These are phyloP conservation scores for Naumovozyma dairenensis DNA, from an alignment of 805 yeast genomes.

Conservation along the genomic window DNA sequence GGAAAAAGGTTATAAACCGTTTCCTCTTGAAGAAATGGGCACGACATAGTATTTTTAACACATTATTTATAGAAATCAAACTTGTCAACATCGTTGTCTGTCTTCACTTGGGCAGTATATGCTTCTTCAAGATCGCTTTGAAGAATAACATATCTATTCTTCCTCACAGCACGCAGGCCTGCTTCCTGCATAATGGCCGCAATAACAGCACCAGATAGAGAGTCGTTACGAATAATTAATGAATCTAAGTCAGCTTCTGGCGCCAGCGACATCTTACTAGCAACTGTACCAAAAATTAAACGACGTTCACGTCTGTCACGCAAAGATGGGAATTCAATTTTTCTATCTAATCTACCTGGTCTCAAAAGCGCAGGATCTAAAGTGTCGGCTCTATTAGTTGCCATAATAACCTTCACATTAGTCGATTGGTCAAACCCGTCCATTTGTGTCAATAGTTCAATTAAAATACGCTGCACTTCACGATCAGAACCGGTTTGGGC, in stretches of 20 bases:
- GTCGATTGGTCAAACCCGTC: slow-evolving; percentile 97
- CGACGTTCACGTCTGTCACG: slow-evolving; percentile 98
- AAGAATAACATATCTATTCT: slow-evolving; percentile 91
- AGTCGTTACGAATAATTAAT: slow-evolving; percentile 89
- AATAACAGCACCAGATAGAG: slow-evolving; percentile 92
- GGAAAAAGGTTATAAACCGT: no score
- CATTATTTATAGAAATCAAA: slow-evolving; percentile 89
- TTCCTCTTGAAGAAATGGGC: no score
- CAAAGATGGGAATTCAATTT: slow-evolving; percentile 92
- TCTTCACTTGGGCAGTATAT: slow-evolving; percentile 90
- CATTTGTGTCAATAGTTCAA: slow-evolving; percentile 95
- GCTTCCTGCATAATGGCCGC: slow-evolving; percentile 99
- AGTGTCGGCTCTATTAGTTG: slow-evolving; percentile 98
- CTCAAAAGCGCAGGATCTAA: slow-evolving; percentile 96
- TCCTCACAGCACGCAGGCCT: slow-evolving; percentile 95
- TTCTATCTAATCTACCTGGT: slow-evolving; percentile 97
- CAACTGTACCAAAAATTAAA: slow-evolving; percentile 88
- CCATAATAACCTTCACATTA: slow-evolving; percentile 97
- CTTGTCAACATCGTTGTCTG: slow-evolving; percentile 91
- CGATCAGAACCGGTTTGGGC: slow-evolving; percentile 99
- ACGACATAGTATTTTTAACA: no score
- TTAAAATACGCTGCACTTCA: slow-evolving; percentile 95
- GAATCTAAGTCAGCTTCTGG: slow-evolving; percentile 97
- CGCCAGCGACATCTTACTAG: slow-evolving; percentile 94
- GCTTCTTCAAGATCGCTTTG: slow-evolving; percentile 98